Evolutionary conservation across 108 stramenopile species (phyloP).

Genomic region (Schizochytrium sp.): DNA sequence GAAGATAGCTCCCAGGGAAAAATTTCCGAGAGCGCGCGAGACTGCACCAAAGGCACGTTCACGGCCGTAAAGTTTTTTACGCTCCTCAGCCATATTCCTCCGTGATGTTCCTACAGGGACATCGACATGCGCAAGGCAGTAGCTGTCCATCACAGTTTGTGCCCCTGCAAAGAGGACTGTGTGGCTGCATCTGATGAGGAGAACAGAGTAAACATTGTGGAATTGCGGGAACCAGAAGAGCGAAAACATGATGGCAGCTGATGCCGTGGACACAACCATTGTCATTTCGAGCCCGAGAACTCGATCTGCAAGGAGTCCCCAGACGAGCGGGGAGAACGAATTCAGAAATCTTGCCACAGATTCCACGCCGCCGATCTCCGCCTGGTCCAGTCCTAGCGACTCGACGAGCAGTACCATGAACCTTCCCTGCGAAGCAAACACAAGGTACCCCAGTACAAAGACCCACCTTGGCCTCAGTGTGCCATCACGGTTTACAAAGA

Average conservation of each 20-base stretch:
- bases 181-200: neutral
- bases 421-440: constrained; percentile 42
- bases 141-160: neutral
- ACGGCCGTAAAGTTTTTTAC: neutral
- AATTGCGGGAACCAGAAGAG: neutral
- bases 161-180: neutral
- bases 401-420: constrained; percentile 4
- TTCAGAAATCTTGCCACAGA: constrained; percentile 6
- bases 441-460: neutral
- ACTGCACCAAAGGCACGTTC: constrained; percentile 33
- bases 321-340: neutral
- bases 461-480: neutral
- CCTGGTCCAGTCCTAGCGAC: neutral
- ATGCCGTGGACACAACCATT: neutral
- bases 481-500: neutral
- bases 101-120: neutral
- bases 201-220: neutral
- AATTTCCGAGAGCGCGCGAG: neutral
- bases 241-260: neutral
- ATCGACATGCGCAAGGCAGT: constrained; percentile 19
- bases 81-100: neutral
- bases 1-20: neutral
- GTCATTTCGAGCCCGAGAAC: neutral
- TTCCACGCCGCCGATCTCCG: constrained; percentile 6
- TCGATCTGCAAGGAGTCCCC: constrained; percentile 44